Evolutionary conservation across 2,329 filamentous ascomycete genomes (phyloP).

Genomic region (Calonectria naviculata): DNA sequence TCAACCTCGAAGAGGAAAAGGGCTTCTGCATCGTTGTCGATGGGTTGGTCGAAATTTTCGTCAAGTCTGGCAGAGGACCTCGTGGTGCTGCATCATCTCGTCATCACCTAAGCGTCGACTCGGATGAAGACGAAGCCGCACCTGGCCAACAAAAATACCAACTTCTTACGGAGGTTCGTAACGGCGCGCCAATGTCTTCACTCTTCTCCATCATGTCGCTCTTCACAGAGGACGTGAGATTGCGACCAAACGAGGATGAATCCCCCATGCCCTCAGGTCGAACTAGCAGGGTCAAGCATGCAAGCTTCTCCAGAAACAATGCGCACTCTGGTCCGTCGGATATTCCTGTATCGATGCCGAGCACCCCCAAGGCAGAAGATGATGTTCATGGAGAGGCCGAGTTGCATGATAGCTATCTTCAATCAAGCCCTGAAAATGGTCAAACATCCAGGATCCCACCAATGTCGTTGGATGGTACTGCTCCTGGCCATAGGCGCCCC

Average conservation of each 20-base stretch:
- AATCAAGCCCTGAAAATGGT: conserved; percentile 22
- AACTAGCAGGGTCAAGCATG: conserved; percentile 44
- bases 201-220: conserved; percentile 96
- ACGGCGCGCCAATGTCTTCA: conserved; percentile 98
- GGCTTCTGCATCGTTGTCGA: conserved; percentile 98
- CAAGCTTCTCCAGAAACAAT: conserved; percentile 37
- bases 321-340: conserved; percentile 28
- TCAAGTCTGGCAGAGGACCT: conserved; percentile 81
- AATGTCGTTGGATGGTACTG: conserved; percentile 72
- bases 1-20: conserved; percentile 96
- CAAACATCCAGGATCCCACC: conserved; percentile 72
- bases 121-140: conserved; percentile 74
- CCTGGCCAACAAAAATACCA: conserved; percentile 88
- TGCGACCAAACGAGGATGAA: conserved; percentile 77
- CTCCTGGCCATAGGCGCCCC: conserved; percentile 50
- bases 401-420: conserved; percentile 26
- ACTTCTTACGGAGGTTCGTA: conserved; percentile 95
- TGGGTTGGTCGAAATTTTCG: conserved; percentile 96
- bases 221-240: conserved; percentile 93
- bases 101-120: conserved; percentile 44
- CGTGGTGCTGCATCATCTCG: conserved; percentile 43
- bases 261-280: conserved; percentile 33
- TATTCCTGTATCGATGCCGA: conserved; percentile 49
- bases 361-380: conserved; percentile 52
- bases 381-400: conserved; percentile 23